A percentile compares a stretch with the other conserved stretches of the same genome.
These are phyloP conservation scores for Kalmusia sp. DNA, from an alignment of 2,329 filamentous ascomycete genomes.

Conservation along the genomic window DNA sequence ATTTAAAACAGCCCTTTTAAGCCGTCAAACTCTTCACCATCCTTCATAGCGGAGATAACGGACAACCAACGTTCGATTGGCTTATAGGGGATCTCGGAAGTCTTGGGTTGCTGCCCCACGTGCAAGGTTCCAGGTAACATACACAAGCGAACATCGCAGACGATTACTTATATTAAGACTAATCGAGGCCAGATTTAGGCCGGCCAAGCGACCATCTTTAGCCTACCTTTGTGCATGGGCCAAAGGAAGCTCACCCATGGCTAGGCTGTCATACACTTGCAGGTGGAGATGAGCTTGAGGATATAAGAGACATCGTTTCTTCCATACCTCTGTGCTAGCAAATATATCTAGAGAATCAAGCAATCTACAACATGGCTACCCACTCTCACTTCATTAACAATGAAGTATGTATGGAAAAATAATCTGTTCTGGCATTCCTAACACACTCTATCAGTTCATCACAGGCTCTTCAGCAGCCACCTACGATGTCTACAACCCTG, in stretches of 20 bases:
- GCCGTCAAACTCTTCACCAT: no score
- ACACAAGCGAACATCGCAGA: no score
- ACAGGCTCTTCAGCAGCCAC: conserved; percentile 28
- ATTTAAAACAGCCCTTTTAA: no score
- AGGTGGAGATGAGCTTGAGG: neutral
- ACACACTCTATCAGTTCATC: conserved; percentile 22
- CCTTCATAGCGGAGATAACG: neutral
- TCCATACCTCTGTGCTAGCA: no score
- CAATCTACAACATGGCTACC: conserved; percentile 18
- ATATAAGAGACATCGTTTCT: conserved; percentile 1
- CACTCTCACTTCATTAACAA: conserved; percentile 37
- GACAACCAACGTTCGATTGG: neutral
- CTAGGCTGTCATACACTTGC: neutral
- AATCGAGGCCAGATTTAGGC: neutral
- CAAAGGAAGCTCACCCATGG: neutral
- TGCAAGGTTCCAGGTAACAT: neutral
- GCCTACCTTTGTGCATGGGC: neutral
- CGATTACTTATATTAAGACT: neutral
- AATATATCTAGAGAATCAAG: no score
- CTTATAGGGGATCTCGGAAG: neutral
- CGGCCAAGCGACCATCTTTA: neutral
- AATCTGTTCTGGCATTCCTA: neutral
- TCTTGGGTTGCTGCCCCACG: neutral
- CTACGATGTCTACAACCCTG: conserved; percentile 31
- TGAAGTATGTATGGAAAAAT: conserved; percentile 24